Base-by-base conservation (phyloP, 441 rosid genomes). In the California macrophylla region DNA sequence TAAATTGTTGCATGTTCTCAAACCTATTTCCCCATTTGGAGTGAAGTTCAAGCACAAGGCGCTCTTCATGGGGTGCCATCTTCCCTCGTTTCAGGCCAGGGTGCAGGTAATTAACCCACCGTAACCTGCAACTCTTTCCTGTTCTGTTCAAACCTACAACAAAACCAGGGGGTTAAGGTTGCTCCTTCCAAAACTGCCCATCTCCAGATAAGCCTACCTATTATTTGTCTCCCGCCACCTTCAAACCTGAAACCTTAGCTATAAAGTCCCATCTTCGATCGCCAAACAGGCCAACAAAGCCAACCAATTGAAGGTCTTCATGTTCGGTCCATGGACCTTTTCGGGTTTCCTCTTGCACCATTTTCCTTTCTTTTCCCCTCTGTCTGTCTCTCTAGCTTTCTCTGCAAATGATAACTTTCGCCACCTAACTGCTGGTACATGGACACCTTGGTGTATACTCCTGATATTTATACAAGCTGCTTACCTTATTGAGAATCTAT, bases 191-290 rank as follows among this genome's bases (percentile, higher is more conserved):
- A 71, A 83, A 74, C 80, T 85, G 66, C 78, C 83, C 81, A 78
- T 88, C 78, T 60, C 79, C 85, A 73, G 70, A 81, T 71, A 79
- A 79, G 13, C 91, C 74, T 84, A 88, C 96, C 92, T 88, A 87
- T 72, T 76, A 81, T 68, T 77, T 80, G 78, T 85, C 96, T 85
- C 98, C 98, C 97, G 77, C 98, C 97, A 89, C 97, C 97, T 89
- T 91, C 97, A 93, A 93, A 93, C 98, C 98, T 93, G 98, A 93
- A 81, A 93, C 93, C 82, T 93, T 89, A 1, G 98, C 97, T 69
- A 93, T 84, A 87, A 86, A 93, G 79, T 93, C 98, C 98, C 98
- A 93, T 75, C 98, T 84, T 64, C 98, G 92, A 78, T 93, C 97
- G 36, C 98, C 98, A 69, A 93, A 89, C 56, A 85, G 75, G 82